These are phyloP conservation scores for Phytophthora syringae DNA, from an alignment of 352 stramenopile species.

Conservation along the genomic window DNA sequence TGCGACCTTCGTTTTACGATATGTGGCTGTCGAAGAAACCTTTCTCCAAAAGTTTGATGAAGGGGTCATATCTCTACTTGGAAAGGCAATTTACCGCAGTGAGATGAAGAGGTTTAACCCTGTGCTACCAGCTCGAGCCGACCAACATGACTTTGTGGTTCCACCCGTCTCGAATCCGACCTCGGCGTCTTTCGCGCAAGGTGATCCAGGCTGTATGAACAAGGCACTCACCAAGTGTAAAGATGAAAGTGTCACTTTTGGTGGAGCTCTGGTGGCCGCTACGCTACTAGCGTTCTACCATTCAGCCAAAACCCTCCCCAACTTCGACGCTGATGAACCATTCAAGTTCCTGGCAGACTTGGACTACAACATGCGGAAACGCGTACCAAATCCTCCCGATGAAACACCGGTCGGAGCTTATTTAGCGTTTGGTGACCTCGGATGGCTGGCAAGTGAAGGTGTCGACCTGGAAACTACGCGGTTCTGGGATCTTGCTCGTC, in stretches of 20 bases:
- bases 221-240: constrained; percentile 36
- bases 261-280: constrained; percentile 33
- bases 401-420: constrained; percentile 40
- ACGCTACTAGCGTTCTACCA: constrained; percentile 34
- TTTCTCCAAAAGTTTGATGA: constrained; percentile 29
- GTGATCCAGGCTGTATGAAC: constrained; percentile 24
- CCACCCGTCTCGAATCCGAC: constrained; percentile 30
- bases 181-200: constrained; percentile 35
- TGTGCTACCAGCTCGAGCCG: constrained; percentile 20
- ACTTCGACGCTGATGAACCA: constrained; percentile 21
- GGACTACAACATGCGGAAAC: constrained; percentile 56
- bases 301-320: constrained; percentile 11
- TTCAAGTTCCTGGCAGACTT: constrained; percentile 45
- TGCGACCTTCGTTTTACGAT: constrained; percentile 41
- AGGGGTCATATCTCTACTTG: constrained; percentile 19
- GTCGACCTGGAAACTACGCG: constrained; percentile 29
- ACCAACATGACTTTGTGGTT: constrained; percentile 36
- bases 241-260: constrained; percentile 43
- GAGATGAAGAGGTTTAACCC: constrained; percentile 24
- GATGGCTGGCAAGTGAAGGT: constrained; percentile 22
- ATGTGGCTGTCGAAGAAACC: constrained; percentile 27
- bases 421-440: constrained; percentile 26
- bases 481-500: constrained; percentile 59
- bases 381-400: constrained; percentile 33
- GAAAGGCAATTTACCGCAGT: constrained; percentile 21